A percentile compares a stretch with the other conserved stretches of the same genome.
Conservation (phyloP, 2,329 filamentous ascomycete species). For the Laburnicola sp. region DNA sequence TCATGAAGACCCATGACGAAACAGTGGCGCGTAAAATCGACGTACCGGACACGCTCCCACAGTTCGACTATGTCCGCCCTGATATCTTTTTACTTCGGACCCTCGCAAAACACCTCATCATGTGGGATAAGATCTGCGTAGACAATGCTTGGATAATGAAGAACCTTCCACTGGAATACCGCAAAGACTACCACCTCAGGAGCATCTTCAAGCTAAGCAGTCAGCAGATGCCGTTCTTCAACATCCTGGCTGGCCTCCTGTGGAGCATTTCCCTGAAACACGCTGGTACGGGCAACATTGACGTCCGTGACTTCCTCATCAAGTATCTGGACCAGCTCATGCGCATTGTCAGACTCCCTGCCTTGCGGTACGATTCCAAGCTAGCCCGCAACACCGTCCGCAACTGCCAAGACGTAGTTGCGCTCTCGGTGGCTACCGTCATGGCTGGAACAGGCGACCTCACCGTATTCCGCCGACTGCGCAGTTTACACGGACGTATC, state of each 20-base stretch:
- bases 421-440: constrained; percentile 79
- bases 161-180: constrained; percentile 73
- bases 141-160: constrained; percentile 73
- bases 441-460: constrained; percentile 97
- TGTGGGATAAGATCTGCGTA: constrained; percentile 84
- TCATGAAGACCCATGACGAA: constrained; percentile 93
- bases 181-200: constrained; percentile 62
- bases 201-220: constrained; percentile 68
- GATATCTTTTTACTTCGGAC: constrained; percentile 91
- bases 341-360: constrained; percentile 68
- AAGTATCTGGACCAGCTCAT: constrained; percentile 86
- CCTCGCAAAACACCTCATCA: constrained; percentile 84
- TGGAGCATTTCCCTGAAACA: constrained; percentile 61
- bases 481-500: constrained; percentile 83
- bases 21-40: constrained; percentile 89
- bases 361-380: constrained; percentile 75
- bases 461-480: constrained; percentile 78
- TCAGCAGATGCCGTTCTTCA: constrained; percentile 87
- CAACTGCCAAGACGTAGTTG: constrained; percentile 88
- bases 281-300: constrained; percentile 57
- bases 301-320: constrained; percentile 79
- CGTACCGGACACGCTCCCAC: constrained; percentile 82
- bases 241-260: constrained; percentile 86
- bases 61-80: constrained; percentile 94
- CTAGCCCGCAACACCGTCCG: constrained; percentile 79